Base-by-base conservation (phyloP, 768 basidiomycete genomes). In the Candolleomyces eurysporus region DNA sequence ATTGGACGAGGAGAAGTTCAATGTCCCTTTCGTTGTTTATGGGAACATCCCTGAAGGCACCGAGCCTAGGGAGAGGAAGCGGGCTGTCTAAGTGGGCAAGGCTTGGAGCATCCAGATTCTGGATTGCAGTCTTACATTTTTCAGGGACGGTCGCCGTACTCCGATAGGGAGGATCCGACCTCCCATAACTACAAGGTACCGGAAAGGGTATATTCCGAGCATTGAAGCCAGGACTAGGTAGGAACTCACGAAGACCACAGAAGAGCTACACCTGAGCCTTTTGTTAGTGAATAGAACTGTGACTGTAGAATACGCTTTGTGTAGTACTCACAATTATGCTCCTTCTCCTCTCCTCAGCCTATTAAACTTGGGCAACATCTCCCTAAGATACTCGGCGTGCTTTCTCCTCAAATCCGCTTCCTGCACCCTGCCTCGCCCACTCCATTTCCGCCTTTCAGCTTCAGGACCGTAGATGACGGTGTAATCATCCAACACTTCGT, bases 311-410 rank as follows among this genome's bases (percentile, higher is more conserved):
- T 2, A 11, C n/a, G n/a, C 42, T 43, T 11, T 43, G 42, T n/a
- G 5, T 22, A 31, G 22, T 26, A 51, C 48, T 45, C 52, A 61
- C 51, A 60, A 51, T 61, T 61, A 36, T 22, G 57, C 48, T 36
- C 82, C 84, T 64, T 87, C 85, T 21, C 82, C 85, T 55, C 85
- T 76, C 59, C 89, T 75, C 60, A 92, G 68, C 54, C 92, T 76
- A 71, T 94, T 94, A 69, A 94, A 94, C 75, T 94, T 94, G 48
- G 91, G 92, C 48, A 94, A 68, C 88, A 94, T 94, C 71, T 98
- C 96, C 48, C 88, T 79, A 56, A 98, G 79, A 72, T 98, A 98
- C 67, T 96, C 94, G 4, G 88, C 85, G 67, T 98, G 96, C 70
- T 98, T 98, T 49, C 83, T 77, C 57, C 93, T 81, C 62, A 98